These are phyloP conservation scores for Hypomyces rosellus DNA, from an alignment of 2,329 filamentous ascomycete species.

Conservation along the genomic window DNA sequence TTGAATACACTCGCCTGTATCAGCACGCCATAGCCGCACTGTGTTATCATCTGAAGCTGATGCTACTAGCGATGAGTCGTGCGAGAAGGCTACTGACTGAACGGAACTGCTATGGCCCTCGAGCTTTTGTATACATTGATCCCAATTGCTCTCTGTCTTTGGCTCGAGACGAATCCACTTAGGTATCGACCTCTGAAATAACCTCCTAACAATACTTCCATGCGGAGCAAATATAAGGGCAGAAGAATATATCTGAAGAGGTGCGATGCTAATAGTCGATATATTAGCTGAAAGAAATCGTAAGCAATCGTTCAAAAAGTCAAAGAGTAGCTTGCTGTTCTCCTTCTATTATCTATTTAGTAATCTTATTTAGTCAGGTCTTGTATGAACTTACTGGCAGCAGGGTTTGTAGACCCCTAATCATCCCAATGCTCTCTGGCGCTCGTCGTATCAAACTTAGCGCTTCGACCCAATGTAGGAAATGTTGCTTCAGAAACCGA, in stretches of 20 bases:
- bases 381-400: background rate
- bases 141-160: background rate
- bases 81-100: background rate
- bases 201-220: background rate
- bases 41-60: too few relatives aligned
- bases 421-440: constrained; percentile 4
- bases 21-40: too few relatives aligned
- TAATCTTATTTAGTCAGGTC: too few relatives aligned
- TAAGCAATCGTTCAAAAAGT: background rate
- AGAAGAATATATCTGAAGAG: background rate
- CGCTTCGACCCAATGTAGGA: constrained; percentile 38
- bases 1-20: too few relatives aligned
- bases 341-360: too few relatives aligned
- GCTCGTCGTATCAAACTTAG: constrained; percentile 26
- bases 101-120: background rate
- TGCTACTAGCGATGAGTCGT: too few relatives aligned
- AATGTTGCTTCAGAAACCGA: constrained; percentile 29
- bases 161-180: background rate
- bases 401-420: background rate
- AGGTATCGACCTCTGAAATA: background rate
- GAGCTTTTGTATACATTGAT: background rate
- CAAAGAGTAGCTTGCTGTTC: background rate
- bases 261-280: background rate
- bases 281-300: background rate
- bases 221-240: background rate